These are phyloP conservation scores for Clonostachys rhizophaga DNA, from an alignment of 2,329 filamentous ascomycete genomes.

Conservation along the genomic window DNA sequence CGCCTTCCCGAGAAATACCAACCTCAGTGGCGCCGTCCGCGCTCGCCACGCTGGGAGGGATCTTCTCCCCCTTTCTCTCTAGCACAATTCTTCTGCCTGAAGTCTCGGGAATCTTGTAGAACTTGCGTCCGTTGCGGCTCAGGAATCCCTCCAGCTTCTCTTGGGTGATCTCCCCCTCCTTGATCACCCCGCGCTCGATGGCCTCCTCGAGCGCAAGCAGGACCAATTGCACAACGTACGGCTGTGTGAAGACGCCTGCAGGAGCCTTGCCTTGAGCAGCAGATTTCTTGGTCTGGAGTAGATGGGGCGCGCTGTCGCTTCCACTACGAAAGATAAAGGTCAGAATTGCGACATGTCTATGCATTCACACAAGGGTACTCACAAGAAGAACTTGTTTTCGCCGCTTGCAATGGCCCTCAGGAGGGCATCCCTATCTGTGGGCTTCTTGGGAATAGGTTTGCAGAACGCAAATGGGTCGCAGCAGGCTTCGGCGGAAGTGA, in stretches of 20 bases:
- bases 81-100: slow-evolving; percentile 22
- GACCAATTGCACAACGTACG: slow-evolving; percentile 62
- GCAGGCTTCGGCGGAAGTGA: slow-evolving; percentile 67
- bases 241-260: slow-evolving; percentile 78
- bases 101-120: slow-evolving; percentile 38
- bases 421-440: slow-evolving; percentile 68
- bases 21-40: slow-evolving; percentile 33
- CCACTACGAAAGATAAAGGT: slow-evolving; percentile 20
- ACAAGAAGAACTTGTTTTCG: slow-evolving; percentile 68
- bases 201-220: slow-evolving; percentile 58
- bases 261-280: slow-evolving; percentile 46
- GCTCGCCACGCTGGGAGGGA: slow-evolving; percentile 29
- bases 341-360: not conserved
- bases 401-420: slow-evolving; percentile 58
- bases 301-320: slow-evolving; percentile 63
- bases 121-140: slow-evolving; percentile 43
- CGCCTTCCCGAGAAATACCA: slow-evolving; percentile 33
- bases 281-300: slow-evolving; percentile 48
- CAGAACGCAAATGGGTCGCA: slow-evolving; percentile 62
- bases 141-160: slow-evolving; percentile 51
- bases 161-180: slow-evolving; percentile 45
- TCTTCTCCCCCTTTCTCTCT: slow-evolving; percentile 33
- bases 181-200: slow-evolving; percentile 46
- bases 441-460: slow-evolving; percentile 74
- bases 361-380: slow-evolving; percentile 15